Evolutionary conservation across 1,139 yeast species (phyloP).

Genomic region (Nakaseomyces nivariensis): DNA sequence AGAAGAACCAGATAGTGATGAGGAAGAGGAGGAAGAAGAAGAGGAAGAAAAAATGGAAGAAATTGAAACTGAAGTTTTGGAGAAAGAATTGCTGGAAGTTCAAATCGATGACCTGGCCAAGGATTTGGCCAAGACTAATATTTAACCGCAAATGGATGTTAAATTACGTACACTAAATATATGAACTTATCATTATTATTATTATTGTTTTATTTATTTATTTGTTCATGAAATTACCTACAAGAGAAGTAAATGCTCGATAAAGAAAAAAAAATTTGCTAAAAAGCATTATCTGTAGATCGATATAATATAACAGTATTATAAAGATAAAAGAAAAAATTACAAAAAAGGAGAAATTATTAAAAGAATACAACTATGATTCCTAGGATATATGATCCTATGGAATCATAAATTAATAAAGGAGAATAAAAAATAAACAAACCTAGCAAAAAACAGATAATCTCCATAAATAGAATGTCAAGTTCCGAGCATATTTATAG

Average conservation of each 20-base stretch:
- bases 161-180: neutral
- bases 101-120: conserved; percentile 50
- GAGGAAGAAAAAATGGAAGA: conserved; percentile 56
- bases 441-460: neutral
- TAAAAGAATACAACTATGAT: too few species aligned
- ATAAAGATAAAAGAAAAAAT: too few species aligned
- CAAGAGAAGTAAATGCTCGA: too few species aligned
- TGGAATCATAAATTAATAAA: neutral
- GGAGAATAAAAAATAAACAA: neutral
- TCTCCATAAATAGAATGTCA: neutral
- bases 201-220: too few species aligned
- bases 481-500: neutral
- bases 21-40: conserved; percentile 64
- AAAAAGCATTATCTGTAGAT: too few species aligned
- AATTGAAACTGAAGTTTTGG: conserved; percentile 48
- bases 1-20: conserved; percentile 83
- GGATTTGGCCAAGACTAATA: conserved; percentile 45
- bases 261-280: neutral
- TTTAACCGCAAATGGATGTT: conserved; percentile 12
- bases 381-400: too few species aligned
- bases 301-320: too few species aligned
- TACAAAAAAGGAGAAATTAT: too few species aligned
- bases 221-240: too few species aligned
- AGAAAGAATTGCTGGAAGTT: conserved; percentile 43
- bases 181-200: neutral